phyloP scores from a whole-genome alignment of 2,329 filamentous ascomycete species.

The Pestalotiopsis sp. region DNA sequence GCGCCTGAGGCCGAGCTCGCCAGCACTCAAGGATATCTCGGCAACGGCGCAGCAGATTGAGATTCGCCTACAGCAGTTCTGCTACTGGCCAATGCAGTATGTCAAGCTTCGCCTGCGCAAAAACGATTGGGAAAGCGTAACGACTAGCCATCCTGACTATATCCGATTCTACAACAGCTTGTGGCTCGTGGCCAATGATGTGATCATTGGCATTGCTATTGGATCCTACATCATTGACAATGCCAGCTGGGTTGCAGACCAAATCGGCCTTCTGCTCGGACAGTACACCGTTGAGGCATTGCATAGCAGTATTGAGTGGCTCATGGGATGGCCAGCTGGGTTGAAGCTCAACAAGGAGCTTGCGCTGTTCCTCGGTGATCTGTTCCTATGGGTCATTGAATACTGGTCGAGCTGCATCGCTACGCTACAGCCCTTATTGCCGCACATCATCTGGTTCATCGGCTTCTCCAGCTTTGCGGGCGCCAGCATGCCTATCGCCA shows the following conservation, averaged over 20 bases:
- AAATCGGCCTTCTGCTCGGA: conserved; percentile 75
- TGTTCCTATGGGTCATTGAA: conserved; percentile 98
- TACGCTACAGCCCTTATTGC: conserved; percentile 77
- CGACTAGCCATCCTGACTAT: conserved; percentile 93
- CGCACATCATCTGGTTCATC: conserved; percentile 86
- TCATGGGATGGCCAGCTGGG: conserved; percentile 94
- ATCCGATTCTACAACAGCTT: conserved; percentile 99
- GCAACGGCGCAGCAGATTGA: conserved; percentile 97
- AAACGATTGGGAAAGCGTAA: conserved; percentile 93
- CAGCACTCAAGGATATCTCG: conserved; percentile 92
- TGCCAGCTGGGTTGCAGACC: conserved; percentile 77
- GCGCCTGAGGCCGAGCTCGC: conserved; percentile 74
- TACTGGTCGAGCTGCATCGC: conserved; percentile 91
- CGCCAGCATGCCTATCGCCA: conserved; percentile 93
- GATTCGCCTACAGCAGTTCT: conserved; percentile 95
- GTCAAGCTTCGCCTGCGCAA: conserved; percentile 87
- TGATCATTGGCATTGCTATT: conserved; percentile 96
- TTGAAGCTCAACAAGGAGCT: conserved; percentile 94
- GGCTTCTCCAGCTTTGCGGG: conserved; percentile 94
- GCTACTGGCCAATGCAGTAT: conserved; percentile 98
- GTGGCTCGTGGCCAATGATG: conserved; percentile 97
- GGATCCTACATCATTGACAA: conserved; percentile 98
- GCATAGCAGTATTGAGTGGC: conserved; percentile 87
- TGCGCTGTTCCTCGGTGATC: conserved; percentile 88
- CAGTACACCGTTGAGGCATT: conserved; percentile 88